Conservation (phyloP, 2,329 filamentous ascomycete species). For the Stagonosporopsis cucurbitacearum region DNA sequence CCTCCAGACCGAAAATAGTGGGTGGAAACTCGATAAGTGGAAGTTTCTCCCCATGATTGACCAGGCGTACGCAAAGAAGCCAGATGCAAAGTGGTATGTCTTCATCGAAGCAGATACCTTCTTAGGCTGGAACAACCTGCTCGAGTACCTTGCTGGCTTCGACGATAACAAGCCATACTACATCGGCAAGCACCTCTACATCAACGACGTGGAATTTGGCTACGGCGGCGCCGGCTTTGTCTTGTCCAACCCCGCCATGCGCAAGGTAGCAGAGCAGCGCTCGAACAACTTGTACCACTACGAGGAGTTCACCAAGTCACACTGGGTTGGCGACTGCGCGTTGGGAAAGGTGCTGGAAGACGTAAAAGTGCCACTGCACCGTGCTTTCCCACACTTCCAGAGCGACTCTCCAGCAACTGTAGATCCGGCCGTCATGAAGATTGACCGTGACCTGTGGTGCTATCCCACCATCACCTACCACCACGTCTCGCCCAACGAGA, state of each 20-base stretch:
- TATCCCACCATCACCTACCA: constrained; percentile 52
- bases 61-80: constrained; percentile 51
- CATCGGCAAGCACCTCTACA: constrained; percentile 53
- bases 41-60: constrained; percentile 65
- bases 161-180: constrained; percentile 51
- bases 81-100: constrained; percentile 48
- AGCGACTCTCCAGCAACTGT: constrained; percentile 53
- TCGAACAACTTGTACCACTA: constrained; percentile 41
- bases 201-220: constrained; percentile 53
- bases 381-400: constrained; percentile 55
- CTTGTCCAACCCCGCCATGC: constrained; percentile 51
- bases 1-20: constrained; percentile 46
- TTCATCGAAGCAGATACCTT: constrained; percentile 50
- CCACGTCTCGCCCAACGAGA: constrained; percentile 46
- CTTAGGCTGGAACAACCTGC: constrained; percentile 48
- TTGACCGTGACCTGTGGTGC: constrained; percentile 52
- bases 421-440: constrained; percentile 46
- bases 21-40: constrained; percentile 65
- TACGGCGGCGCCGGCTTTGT: constrained; percentile 56
- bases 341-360: constrained; percentile 48
- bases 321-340: constrained; percentile 51
- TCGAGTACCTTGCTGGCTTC: constrained; percentile 50
- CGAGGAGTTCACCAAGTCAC: constrained; percentile 44
- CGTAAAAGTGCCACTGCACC: constrained; percentile 44
- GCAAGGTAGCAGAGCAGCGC: constrained; percentile 42